phyloP scores from a whole-genome alignment of 2,329 filamentous ascomycete genomes.

The Fusarium transvaalense region DNA sequence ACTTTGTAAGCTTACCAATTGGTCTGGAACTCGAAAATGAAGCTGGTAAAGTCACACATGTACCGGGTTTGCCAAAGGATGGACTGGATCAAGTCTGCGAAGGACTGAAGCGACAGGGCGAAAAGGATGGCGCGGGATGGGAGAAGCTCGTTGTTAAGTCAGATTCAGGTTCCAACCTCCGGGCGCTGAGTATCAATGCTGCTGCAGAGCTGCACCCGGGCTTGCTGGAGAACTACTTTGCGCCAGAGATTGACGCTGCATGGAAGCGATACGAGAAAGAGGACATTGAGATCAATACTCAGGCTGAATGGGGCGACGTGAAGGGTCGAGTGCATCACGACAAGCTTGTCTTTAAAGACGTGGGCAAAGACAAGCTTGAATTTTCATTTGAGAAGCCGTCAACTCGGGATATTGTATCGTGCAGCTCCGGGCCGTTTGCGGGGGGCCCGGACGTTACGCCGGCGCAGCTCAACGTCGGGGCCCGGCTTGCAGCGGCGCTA shows the following conservation, averaged over 20 bases:
- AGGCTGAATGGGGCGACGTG: slow-evolving; percentile 64
- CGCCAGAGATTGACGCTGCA: slow-evolving; percentile 63
- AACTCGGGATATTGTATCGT: slow-evolving; percentile 64
- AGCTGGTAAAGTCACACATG: slow-evolving; percentile 58
- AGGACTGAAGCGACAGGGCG: slow-evolving; percentile 60
- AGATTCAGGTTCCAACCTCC: slow-evolving; percentile 56
- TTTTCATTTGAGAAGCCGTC: slow-evolving; percentile 60
- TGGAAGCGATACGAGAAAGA: slow-evolving; percentile 63
- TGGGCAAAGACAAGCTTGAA: slow-evolving; percentile 52
- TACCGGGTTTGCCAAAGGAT: slow-evolving; percentile 62
- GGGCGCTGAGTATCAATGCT: slow-evolving; percentile 67
- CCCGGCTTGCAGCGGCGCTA: slow-evolving; percentile 80
- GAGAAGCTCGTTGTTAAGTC: slow-evolving; percentile 62
- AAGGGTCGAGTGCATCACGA: slow-evolving; percentile 57
- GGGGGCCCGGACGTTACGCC: slow-evolving; percentile 54
- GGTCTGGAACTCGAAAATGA: slow-evolving; percentile 65
- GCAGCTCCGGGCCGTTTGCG: slow-evolving; percentile 68
- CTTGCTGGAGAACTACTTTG: slow-evolving; percentile 65
- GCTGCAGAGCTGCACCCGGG: slow-evolving; percentile 58
- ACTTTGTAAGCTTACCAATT: slow-evolving; percentile 78
- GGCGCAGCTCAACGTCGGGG: slow-evolving; percentile 72
- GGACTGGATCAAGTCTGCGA: slow-evolving; percentile 62
- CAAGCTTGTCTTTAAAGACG: slow-evolving; percentile 56
- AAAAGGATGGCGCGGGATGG: slow-evolving; percentile 64
- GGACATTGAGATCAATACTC: slow-evolving; percentile 66